Percentiles rank a stretch among this genome's conserved stretches.
Evolutionary conservation across 768 basidiomycete genomes (phyloP).

Genomic region (Tylopilus intermedius): DNA sequence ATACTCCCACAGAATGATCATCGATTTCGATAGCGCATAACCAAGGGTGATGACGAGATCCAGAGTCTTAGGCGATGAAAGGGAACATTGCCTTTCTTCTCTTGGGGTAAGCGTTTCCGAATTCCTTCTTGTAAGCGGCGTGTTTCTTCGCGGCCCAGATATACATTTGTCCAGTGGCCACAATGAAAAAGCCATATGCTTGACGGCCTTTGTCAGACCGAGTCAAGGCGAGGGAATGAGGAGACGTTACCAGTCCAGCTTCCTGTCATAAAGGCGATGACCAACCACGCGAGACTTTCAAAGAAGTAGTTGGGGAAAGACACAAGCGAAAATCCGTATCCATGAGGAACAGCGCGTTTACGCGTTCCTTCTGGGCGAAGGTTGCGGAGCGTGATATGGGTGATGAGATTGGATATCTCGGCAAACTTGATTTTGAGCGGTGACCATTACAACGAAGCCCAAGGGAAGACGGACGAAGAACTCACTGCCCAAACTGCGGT

Average conservation of each 20-base stretch:
- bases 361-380: slow-evolving; percentile 79
- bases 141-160: slow-evolving; percentile 93
- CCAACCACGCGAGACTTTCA: slow-evolving; percentile 73
- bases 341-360: slow-evolving; percentile 81
- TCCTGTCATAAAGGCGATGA: slow-evolving; percentile 71
- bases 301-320: slow-evolving; percentile 95
- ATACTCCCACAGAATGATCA: not conserved
- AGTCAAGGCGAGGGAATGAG: not conserved
- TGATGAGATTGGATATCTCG: slow-evolving; percentile 78
- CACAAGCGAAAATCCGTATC: slow-evolving; percentile 85
- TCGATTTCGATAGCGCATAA: not conserved
- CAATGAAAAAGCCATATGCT: slow-evolving; percentile 64
- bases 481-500: slow-evolving; percentile 72
- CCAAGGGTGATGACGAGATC: not conserved
- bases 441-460: no score
- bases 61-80: slow-evolving; percentile 33
- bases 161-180: slow-evolving; percentile 65
- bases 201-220: slow-evolving; percentile 2
- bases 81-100: slow-evolving; percentile 77
- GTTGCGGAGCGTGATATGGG: slow-evolving; percentile 76
- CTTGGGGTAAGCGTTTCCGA: slow-evolving; percentile 78
- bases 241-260: slow-evolving; percentile 60
- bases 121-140: slow-evolving; percentile 84
- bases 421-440: slow-evolving; percentile 52
- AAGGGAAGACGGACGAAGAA: slow-evolving; percentile 13